Percentiles rank a stretch among this genome's conserved stretches.
phyloP scores from a whole-genome alignment of 1,284 basidiomycete genomes.

The Leccinum fallax region DNA sequence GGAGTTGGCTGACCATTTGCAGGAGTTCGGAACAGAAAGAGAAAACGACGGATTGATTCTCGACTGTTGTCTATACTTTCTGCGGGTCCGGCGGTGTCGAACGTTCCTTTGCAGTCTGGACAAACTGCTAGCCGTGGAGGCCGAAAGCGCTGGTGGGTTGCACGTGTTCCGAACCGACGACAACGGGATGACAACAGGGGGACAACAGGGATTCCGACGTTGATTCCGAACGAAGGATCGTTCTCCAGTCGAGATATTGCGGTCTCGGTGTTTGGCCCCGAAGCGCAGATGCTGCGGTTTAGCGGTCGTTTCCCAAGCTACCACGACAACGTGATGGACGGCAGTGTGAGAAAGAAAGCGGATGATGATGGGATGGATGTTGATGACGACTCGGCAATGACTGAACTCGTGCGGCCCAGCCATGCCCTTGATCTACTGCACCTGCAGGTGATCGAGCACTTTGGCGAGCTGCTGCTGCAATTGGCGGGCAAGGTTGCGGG shows the following conservation, averaged over 20 bases:
- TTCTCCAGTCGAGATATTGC: conserved; percentile 48
- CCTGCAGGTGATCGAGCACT: conserved; percentile 67
- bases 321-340: conserved; percentile 29
- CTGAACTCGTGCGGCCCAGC: conserved; percentile 39
- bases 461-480: conserved; percentile 58
- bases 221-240: conserved; percentile 25
- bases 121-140: conserved; percentile 60
- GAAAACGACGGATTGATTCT: conserved; percentile 68
- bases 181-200: conserved; percentile 17
- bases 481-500: conserved; percentile 58
- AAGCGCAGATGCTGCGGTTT: conserved; percentile 38
- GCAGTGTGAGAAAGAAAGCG: conserved; percentile 26
- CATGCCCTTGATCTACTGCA: conserved; percentile 70
- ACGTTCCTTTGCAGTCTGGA: conserved; percentile 65
- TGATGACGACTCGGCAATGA: conserved; percentile 49
- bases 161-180: conserved; percentile 3
- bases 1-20: conserved; percentile 7
- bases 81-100: conserved; percentile 31
- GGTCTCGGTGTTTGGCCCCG: conserved; percentile 41
- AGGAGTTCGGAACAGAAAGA: conserved; percentile 37
- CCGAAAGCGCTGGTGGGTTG: conserved; percentile 51
- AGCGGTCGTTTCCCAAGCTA: conserved; percentile 41
- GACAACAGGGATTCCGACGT: conserved; percentile 34
- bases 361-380: conserved; percentile 61
- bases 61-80: conserved; percentile 70